Evolutionary conservation across 1,139 yeast genomes (phyloP), one percentile per base, ranked within the genome.

Genomic region (Protomyces macrosporus): DNA sequence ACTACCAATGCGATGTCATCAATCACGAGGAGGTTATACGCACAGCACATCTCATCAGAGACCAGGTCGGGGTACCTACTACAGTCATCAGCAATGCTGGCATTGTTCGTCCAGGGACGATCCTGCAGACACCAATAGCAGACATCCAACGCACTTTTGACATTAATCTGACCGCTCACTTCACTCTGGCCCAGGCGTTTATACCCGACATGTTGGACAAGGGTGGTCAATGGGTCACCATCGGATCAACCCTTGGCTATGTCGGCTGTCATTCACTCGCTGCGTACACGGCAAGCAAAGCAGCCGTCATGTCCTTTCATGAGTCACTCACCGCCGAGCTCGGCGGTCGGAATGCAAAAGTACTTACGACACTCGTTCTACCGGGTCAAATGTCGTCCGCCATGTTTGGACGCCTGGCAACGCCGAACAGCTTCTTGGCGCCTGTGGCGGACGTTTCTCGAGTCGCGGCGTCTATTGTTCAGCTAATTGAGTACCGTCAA

Each of bases 281-380:
- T 50, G 88, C 88, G 0, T 91, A 91, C 71, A 96, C 97, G 0
- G 96, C 97, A 0, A 83, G 95, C 6, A 91, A 91, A 73, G 86
- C 96, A 0, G 97, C 96, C 0, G 74, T 89, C 37, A 81, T 91
- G 61, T 90, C 95, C 0, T 76, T 90, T 55, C 97, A 91, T 72
- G 96, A 89, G 71, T 85, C 93, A 0, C 76, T 91, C 50, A 84
- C 90, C 0, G 83, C 84, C 68, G 95, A 88, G 72, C 72, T 89
- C 45, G 85, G 85, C 0, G 77, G 82, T 0, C 85, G 85, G 0
- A 75, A 81, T 3, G 76, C 75, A 63, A 88, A 89, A 1, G 81
- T 90, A 30, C 85, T 85, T 69, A 87, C 96, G 0, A 75, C 91
- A 63, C 77, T 91, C 51, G 80, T 91, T 0, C 86, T 95, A 70